Evolutionary conservation across 2,329 filamentous ascomycete species (phyloP), one percentile per base, ranked within the genome.

Genomic region (Pseudocercospora fuligena): DNA sequence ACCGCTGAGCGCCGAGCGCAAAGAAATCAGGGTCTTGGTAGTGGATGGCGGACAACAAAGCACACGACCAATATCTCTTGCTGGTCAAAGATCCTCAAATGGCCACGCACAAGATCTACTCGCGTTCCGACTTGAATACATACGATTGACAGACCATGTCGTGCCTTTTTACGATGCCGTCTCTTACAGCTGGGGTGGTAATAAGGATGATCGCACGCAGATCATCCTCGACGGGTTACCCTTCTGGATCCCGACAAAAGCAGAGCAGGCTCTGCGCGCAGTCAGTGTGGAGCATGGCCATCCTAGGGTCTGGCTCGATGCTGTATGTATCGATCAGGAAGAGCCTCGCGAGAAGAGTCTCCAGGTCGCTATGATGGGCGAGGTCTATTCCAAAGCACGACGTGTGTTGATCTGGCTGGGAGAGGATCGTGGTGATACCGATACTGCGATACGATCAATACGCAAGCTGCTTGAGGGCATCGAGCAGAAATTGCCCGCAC

Each of bases 321-420:
- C 56, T 16, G 36, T 59, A 7, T 59, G 56, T 11, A 60, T 60
- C 58, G 43, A 60, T 47, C 58, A 60, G 27, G 33, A 60, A 60
- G 58, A 60, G 12, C 11, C 43, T 29, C n/a, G 25, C 8, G 58
- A 60, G 25, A 36, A 43, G 12, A 43, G 43, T 6, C 25, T 27
- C 14, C 58, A 60, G 25, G 58, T 60, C 19, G 43, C 43, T 3
- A 3, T 60, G 33, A 60, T 60, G 58, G 58, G 58, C 4, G 36
- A 47, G n/a, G 27, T 60, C 16, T 60, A 60, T 19, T 51, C 47
- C 19, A 51, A 51, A 25, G 47, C 47, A 21, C 19, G 47, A 25
- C 47, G 47, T 21, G 47, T 51, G 11, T 25, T 51, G 47, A 25
- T 51, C 23, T 51, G 47, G 47, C 23, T 51, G n/a, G 47, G 47